Evolutionary conservation across 345 rosid species (phyloP), one percentile per base, ranked within the genome.

Genomic region (Syzygium oleosum): DNA sequence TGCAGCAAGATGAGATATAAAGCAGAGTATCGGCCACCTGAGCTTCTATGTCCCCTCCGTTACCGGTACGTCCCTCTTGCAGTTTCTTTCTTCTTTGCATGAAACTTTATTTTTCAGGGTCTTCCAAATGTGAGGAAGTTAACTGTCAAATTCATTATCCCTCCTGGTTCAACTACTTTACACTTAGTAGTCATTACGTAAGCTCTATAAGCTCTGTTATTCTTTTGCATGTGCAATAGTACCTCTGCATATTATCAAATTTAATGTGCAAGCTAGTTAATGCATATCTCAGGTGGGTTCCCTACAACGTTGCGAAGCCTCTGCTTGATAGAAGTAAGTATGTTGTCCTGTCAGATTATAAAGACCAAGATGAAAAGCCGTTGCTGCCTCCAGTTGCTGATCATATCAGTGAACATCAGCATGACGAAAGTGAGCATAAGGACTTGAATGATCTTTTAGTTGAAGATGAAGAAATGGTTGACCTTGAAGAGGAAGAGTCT

Each of bases 1-100:
- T 98, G 99, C 93, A 91, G 86, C 91, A 98, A 98, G 92, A 98
- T 96, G 99, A 96, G 97, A 94, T 98, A 98, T 91, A 98, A 98
- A 93, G 98, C 99, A 55, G 97, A 97, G 12, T 98, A 98, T 93
- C 77, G 87, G 87, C 99, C 99, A 41, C 96, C 99, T 61, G 98
- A 96, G 93, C 98, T 98, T 90, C 97, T 98, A 21, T 98, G 99
- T 84, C 99, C 99, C 85, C 98, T 92, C 89, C 99, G 94, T 84
- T 94, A 94, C 90, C 91, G 91, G 99, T 98, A 94, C 90, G 99
- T 93, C 88, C 27, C 51, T 86, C 52, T 84, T 29, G 55, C 78
- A 59, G 43, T 53, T 63, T 80, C 31, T 65, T 38, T 84, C 53
- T 22, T 63, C 25, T 46, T 84, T 51, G 41, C 29, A n/a, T 87